Conservation (phyloP, 148 eudicot genomes). For the Nepenthes mirabilis region DNA sequence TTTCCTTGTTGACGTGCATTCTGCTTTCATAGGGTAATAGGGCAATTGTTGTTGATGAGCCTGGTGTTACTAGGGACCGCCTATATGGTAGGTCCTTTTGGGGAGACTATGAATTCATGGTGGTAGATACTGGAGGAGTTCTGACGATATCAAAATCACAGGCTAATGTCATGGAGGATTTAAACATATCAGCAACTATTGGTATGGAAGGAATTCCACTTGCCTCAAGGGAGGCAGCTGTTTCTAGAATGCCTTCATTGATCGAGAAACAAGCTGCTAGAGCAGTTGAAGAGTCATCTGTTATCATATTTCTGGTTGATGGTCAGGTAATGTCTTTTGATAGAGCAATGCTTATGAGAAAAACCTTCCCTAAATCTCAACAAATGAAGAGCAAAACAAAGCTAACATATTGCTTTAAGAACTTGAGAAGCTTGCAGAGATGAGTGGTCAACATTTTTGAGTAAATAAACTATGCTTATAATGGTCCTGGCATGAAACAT, state of each 20-base stretch:
- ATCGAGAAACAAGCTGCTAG: conserved; percentile 82
- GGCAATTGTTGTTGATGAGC: conserved; percentile 98
- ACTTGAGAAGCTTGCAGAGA: no score
- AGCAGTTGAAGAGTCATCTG: conserved; percentile 92
- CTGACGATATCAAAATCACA: conserved; percentile 69
- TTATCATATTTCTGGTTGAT: conserved; percentile 86
- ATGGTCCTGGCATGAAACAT: no score
- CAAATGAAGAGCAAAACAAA: no score
- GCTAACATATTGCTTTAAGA: no score
- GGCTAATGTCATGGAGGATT: conserved; percentile 60
- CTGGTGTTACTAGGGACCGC: conserved; percentile 96
- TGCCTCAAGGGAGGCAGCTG: conserved; percentile 83
- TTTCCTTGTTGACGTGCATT: background rate
- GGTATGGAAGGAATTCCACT: conserved; percentile 99
- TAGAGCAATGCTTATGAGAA: no score
- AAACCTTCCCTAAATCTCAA: no score
- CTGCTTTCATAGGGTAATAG: conserved; percentile 53
- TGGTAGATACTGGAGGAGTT: conserved; percentile 92
- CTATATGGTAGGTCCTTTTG: conserved; percentile 88
- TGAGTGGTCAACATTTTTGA: no score
- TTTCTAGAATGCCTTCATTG: conserved; percentile 95
- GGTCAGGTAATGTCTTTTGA: conserved; percentile 65
- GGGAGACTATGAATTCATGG: conserved; percentile 87
- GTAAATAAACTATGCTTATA: no score
- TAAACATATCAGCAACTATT: conserved; percentile 78